Evolutionary conservation across 2,329 filamentous ascomycete species (phyloP).

Genomic region (Orbilia ellipsospora): DNA sequence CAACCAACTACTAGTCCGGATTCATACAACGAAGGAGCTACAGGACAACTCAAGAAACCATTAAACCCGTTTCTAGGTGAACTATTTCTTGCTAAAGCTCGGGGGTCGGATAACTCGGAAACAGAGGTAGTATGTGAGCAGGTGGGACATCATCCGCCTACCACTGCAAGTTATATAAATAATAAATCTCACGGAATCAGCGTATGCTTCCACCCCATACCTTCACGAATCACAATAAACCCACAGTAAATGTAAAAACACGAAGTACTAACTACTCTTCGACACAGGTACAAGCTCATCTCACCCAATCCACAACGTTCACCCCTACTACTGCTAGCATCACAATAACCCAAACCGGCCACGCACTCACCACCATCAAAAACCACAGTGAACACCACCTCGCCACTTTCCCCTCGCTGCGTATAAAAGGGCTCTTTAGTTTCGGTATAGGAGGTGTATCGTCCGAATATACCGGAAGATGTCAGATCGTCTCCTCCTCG

Average conservation of each 20-base stretch:
- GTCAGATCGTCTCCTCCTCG: constrained; percentile 11
- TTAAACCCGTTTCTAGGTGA: constrained; percentile 32
- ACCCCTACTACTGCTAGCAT: constrained; percentile 15
- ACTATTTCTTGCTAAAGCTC: constrained; percentile 11
- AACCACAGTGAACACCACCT: constrained; percentile 19
- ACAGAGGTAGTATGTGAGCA: constrained; percentile 23
- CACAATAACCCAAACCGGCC: constrained; percentile 19
- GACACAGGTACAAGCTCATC: constrained; percentile 23
- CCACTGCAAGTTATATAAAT: constrained; percentile 21
- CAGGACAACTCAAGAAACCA: constrained; percentile 22
- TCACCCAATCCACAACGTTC: constrained; percentile 15
- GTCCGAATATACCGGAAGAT: constrained; percentile 15
- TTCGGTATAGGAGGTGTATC: constrained; percentile 1
- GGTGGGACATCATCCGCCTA: constrained; percentile 26
- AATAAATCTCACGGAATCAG: constrained; percentile 15
- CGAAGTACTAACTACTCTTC: too few species aligned
- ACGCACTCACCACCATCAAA: constrained; percentile 11
- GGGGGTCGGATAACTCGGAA: background rate
- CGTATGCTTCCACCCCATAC: constrained; percentile 4
- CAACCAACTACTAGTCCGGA: too few species aligned
- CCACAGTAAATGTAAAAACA: too few species aligned
- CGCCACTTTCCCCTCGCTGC: constrained; percentile 2
- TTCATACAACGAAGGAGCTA: background rate
- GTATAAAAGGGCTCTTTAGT: constrained; percentile 2
- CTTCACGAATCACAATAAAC: background rate